Conservation (phyloP, 768 basidiomycete species). For the Termitomyces sp. region DNA sequence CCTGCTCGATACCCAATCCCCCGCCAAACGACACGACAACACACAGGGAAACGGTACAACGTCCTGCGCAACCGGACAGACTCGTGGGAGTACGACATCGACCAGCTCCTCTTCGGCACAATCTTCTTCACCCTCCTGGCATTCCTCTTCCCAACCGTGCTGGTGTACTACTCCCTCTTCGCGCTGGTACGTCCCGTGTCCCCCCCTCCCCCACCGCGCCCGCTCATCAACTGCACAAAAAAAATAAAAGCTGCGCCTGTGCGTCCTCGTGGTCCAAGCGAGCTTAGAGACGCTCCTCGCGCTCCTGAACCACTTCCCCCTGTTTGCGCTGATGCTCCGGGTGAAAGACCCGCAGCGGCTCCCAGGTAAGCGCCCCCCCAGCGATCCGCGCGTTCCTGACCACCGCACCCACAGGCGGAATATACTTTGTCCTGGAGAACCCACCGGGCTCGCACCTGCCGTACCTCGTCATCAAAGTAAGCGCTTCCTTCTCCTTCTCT, state of each 20-base stretch:
- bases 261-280: conserved; percentile 54
- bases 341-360: conserved; percentile 79
- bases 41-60: conserved; percentile 84
- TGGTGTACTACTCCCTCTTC: conserved; percentile 84
- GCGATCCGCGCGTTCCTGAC: too few species aligned
- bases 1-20: not conserved
- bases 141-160: conserved; percentile 79
- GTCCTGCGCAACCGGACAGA: conserved; percentile 84
- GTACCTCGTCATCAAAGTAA: conserved; percentile 22
- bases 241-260: conserved; percentile 56
- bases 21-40: not conserved
- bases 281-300: conserved; percentile 59
- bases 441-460: conserved; percentile 14
- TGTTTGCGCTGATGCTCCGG: conserved; percentile 82
- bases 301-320: conserved; percentile 88
- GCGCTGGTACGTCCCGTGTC: conserved; percentile 45
- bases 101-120: conserved; percentile 93
- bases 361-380: conserved; percentile 76
- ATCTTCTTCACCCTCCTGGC: conserved; percentile 64
- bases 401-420: conserved; percentile 18
- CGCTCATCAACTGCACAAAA: too few species aligned
- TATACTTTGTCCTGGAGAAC: conserved; percentile 25
- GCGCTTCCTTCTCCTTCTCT: too few species aligned
- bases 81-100: conserved; percentile 85
- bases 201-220: conserved; percentile 40